Conservation (phyloP, 257 asterid genomes). For the Apocynum venetum region DNA sequence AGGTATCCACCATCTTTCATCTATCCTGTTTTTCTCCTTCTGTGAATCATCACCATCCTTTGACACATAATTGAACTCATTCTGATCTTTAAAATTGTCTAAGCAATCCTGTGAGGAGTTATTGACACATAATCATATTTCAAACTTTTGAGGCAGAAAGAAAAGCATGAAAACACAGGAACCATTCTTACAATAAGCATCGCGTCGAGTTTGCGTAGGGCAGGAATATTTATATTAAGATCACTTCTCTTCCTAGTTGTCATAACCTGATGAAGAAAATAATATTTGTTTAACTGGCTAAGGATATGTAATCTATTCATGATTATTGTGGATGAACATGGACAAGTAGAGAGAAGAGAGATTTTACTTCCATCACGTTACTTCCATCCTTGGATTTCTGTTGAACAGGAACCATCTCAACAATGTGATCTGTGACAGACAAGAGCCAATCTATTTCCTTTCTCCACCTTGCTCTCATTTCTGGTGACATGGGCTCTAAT, state of each 20-base stretch:
- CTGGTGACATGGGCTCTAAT: conserved; percentile 86
- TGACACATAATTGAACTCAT: conserved; percentile 55
- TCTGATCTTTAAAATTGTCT: conserved; percentile 69
- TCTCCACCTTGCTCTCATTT: conserved; percentile 68
- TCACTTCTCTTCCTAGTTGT: conserved; percentile 64
- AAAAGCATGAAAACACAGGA: not conserved
- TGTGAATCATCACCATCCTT: conserved; percentile 30
- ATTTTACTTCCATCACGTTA: conserved; percentile 54
- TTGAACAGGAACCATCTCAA: conserved; percentile 81
- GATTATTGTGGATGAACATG: not conserved
- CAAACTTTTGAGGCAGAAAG: not conserved
- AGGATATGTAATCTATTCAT: not conserved
- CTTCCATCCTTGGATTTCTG: conserved; percentile 71
- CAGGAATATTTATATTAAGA: conserved; percentile 83
- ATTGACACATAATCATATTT: not conserved
- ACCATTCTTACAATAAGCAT: conserved; percentile 70
- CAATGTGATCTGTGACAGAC: conserved; percentile 88
- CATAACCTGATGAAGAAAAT: conserved; percentile 55
- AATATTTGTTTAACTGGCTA: not conserved
- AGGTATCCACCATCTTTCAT: conserved; percentile 96
- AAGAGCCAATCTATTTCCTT: conserved; percentile 92
- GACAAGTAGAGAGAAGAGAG: not conserved
- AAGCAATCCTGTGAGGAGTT: conserved; percentile 65
- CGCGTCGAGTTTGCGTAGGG: conserved; percentile 67
- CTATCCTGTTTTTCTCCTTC: conserved; percentile 31